Conservation (phyloP, 495 filamentous ascomycete genomes). For the Viridothelium virens region DNA sequence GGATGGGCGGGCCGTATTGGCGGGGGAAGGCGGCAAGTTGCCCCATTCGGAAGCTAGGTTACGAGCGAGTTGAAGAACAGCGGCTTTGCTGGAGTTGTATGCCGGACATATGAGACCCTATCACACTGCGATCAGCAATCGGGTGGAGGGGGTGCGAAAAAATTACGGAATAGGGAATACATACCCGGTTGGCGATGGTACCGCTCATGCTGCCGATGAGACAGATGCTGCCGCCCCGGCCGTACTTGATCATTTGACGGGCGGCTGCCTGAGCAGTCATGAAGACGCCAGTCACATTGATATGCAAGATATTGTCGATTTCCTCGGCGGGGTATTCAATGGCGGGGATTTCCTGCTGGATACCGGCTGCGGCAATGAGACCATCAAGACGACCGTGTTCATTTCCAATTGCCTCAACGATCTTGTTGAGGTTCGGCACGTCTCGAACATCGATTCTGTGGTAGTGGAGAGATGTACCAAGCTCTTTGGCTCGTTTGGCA, state of each 20-base stretch:
- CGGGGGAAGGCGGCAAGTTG: constrained; percentile 17
- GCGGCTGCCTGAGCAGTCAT: constrained; percentile 72
- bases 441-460: constrained; percentile 82
- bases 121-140: constrained; percentile 3
- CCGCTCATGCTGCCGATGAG: constrained; percentile 76
- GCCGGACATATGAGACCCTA: constrained; percentile 67
- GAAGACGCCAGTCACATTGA: constrained; percentile 67
- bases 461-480: constrained; percentile 66
- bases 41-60: constrained; percentile 91
- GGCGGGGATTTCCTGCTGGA: constrained; percentile 65
- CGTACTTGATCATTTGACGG: constrained; percentile 60
- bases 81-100: constrained; percentile 89
- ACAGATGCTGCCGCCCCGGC: constrained; percentile 56
- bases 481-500: constrained; percentile 53
- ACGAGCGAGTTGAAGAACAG: constrained; percentile 72
- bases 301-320: constrained; percentile 49
- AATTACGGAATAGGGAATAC: constrained; percentile 9
- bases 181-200: constrained; percentile 62
- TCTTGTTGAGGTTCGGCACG: constrained; percentile 55
- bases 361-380: constrained; percentile 71
- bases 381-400: constrained; percentile 70
- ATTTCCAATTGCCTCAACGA: constrained; percentile 60
- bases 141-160: neutral
- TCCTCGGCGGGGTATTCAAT: constrained; percentile 61
- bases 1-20: neutral